Conservation (phyloP, 2,329 filamentous ascomycete species). For the Chrysoporthe austroafricana region DNA sequence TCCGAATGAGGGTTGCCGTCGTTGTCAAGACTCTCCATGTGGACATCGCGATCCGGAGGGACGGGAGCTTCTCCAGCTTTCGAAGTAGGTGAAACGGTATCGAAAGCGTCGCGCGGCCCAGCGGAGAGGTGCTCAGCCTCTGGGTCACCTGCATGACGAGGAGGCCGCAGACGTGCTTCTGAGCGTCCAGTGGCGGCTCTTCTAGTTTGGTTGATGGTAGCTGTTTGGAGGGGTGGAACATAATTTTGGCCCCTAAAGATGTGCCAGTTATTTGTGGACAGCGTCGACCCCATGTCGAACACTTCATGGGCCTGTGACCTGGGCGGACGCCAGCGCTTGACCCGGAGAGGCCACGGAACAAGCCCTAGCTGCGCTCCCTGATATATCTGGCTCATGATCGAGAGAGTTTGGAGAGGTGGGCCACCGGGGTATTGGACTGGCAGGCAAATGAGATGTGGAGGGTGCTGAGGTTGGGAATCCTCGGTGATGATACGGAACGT, state of each 20-base stretch:
- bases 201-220: not conserved
- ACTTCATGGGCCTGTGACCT: no score
- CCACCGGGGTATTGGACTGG: not conserved
- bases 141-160: not conserved
- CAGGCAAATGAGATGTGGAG: not conserved
- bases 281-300: no score
- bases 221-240: no score
- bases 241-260: no score
- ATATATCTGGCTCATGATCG: not conserved
- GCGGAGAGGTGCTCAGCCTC: not conserved
- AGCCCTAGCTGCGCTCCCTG: no score
- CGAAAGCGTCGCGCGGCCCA: not conserved
- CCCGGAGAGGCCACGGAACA: no score
- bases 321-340: no score
- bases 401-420: not conserved
- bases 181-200: not conserved
- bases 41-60: not conserved
- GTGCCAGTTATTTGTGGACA: no score
- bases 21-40: not conserved
- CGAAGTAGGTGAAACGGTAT: not conserved
- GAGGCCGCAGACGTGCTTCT: not conserved
- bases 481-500: not conserved
- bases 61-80: no score
- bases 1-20: not conserved
- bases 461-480: not conserved